A percentile compares a stretch with the other conserved stretches of the same genome.
phyloP scores from a whole-genome alignment of 2,329 filamentous ascomycete genomes.

The Pestalotiopsis sp. region DNA sequence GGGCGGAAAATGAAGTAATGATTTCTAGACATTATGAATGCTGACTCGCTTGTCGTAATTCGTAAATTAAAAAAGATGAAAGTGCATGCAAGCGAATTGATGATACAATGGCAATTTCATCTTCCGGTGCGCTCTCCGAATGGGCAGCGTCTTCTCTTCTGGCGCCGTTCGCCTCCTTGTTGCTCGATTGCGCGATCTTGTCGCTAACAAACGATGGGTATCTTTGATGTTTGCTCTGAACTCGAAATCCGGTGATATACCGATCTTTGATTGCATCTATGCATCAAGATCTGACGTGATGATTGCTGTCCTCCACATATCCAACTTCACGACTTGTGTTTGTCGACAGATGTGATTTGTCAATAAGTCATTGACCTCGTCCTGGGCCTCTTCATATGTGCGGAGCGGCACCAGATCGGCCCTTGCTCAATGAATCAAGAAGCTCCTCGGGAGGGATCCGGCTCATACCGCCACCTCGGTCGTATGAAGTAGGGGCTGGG shows the following conservation, averaged over 20 bases:
- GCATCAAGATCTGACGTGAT: constrained; percentile 8
- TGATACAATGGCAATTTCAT: not conserved
- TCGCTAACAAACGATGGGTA: constrained; percentile 13
- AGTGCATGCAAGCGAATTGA: not conserved
- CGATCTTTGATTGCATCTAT: constrained; percentile 10
- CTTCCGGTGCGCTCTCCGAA: not conserved
- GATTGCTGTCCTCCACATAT: not conserved
- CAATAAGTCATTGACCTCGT: constrained; percentile 13
- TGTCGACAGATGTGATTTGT: not conserved
- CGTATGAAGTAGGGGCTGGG: constrained; percentile 71
- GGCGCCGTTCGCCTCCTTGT: not conserved
- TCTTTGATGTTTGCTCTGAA: constrained; percentile 13
- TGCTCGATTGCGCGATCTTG: constrained; percentile 10
- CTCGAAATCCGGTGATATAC: constrained; percentile 11
- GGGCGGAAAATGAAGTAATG: constrained; percentile 27
- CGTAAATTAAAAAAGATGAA: constrained; percentile 21
- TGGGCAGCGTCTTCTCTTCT: not conserved
- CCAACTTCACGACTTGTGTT: not conserved
- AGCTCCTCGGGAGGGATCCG: constrained; percentile 65
- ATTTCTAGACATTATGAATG: constrained; percentile 36
- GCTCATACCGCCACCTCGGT: constrained; percentile 60
- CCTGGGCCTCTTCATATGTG: constrained; percentile 44
- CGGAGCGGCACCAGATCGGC: constrained; percentile 47
- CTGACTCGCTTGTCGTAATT: constrained; percentile 28
- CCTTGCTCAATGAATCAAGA: constrained; percentile 54